A percentile compares a stretch with the other conserved stretches of the same genome.
phyloP scores from a whole-genome alignment of 2,329 filamentous ascomycete species.

The Epichloe bromicola region DNA sequence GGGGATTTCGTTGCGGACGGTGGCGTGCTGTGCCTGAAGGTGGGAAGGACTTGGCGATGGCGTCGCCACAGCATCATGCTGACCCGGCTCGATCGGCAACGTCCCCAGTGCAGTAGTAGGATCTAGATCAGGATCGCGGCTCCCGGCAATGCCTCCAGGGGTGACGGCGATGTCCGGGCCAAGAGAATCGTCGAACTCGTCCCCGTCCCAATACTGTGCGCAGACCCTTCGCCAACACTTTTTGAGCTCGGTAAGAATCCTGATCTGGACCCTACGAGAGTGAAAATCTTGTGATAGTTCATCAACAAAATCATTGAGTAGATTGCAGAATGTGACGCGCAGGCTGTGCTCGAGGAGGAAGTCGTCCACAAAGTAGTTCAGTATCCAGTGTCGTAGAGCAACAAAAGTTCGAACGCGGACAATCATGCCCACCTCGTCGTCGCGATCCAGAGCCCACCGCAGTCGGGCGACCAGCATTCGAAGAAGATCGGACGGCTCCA shows the following conservation, averaged over 20 bases:
- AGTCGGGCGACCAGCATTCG: slow-evolving; percentile 75
- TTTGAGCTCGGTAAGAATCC: slow-evolving; percentile 87
- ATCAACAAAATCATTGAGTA: slow-evolving; percentile 57
- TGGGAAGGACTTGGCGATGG: slow-evolving; percentile 10
- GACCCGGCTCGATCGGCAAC: slow-evolving; percentile 30
- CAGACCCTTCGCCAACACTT: slow-evolving; percentile 95
- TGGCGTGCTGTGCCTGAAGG: slow-evolving; percentile 10
- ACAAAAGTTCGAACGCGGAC: slow-evolving; percentile 95
- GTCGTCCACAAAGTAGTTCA: slow-evolving; percentile 96
- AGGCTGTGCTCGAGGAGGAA: slow-evolving; percentile 68
- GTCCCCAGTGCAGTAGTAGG: slow-evolving; percentile 38
- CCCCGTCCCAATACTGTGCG: slow-evolving; percentile 73
- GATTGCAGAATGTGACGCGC: slow-evolving; percentile 63
- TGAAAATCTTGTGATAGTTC: slow-evolving; percentile 35
- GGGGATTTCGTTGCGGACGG: slow-evolving; percentile 32
- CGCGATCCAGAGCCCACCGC: slow-evolving; percentile 69
- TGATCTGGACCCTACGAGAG: slow-evolving; percentile 47
- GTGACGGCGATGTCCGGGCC: slow-evolving; percentile 53
- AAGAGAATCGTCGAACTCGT: slow-evolving; percentile 49
- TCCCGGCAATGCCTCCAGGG: slow-evolving; percentile 61
- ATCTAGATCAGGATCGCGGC: slow-evolving; percentile 41
- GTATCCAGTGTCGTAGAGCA: slow-evolving; percentile 87
- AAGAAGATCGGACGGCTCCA: slow-evolving; percentile 64
- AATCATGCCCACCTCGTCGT: slow-evolving; percentile 77
- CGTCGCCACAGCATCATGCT: slow-evolving; percentile 26